Conservation (phyloP, 140 eudicot species). For the Senecio squalidus region DNA sequence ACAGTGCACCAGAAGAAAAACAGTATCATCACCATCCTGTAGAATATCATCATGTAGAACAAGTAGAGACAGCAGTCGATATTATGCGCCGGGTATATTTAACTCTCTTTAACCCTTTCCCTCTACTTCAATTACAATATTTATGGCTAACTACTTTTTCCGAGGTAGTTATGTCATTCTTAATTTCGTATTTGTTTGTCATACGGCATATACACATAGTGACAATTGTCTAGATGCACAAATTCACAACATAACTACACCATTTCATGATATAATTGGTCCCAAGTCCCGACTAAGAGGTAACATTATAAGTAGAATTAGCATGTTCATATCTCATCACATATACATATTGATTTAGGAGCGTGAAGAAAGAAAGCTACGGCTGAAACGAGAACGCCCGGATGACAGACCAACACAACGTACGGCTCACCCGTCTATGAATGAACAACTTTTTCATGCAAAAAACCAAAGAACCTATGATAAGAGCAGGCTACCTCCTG, state of each 20-base stretch:
- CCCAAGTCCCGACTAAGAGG: constrained; percentile 10
- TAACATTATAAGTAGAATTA: background rate
- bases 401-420: constrained; percentile 66
- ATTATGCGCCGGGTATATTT: constrained; percentile 72
- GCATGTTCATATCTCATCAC: background rate
- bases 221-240: background rate
- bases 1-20: constrained; percentile 45
- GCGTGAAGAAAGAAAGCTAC: constrained; percentile 87
- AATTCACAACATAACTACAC: background rate
- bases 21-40: constrained; percentile 24
- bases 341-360: constrained; percentile 46
- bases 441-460: constrained; percentile 46
- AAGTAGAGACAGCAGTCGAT: constrained; percentile 66
- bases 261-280: background rate
- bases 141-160: background rate
- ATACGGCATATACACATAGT: background rate
- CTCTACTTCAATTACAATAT: background rate
- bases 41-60: constrained; percentile 37
- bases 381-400: constrained; percentile 74
- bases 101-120: constrained; percentile 5
- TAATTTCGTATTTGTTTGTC: background rate
- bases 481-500: constrained; percentile 85
- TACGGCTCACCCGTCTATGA: constrained; percentile 37
- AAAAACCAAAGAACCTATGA: constrained; percentile 64
- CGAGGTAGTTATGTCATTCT: constrained; percentile 2